phyloP scores from a whole-genome alignment of 768 basidiomycete genomes.

The Trametes cingulata region DNA sequence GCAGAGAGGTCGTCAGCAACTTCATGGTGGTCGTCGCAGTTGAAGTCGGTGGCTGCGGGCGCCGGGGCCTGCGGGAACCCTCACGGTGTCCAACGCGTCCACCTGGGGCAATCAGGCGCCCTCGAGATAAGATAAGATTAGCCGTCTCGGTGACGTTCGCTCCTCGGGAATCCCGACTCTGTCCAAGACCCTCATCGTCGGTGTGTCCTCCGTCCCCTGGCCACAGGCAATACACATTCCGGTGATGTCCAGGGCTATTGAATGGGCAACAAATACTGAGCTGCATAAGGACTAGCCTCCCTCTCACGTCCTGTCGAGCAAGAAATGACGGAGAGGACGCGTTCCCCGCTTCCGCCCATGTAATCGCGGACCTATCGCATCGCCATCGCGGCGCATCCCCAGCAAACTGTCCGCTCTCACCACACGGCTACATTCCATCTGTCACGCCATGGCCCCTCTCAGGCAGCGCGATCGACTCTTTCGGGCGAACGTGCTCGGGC shows the following conservation, averaged over 20 bases:
- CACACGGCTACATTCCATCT: not conserved
- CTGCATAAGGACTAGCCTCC: not conserved
- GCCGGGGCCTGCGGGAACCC: not conserved
- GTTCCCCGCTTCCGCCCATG: not conserved
- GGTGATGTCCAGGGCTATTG: not conserved
- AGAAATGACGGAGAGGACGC: not conserved
- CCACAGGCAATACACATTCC: too few relatives aligned
- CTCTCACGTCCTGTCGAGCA: constrained; percentile 13
- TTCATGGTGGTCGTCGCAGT: constrained; percentile 18
- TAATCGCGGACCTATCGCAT: constrained; percentile 6
- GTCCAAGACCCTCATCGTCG: too few relatives aligned
- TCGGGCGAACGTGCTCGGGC: not conserved
- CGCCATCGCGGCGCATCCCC: not conserved
- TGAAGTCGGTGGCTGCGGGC: not conserved
- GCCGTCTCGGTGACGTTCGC: too few relatives aligned
- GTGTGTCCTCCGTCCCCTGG: too few relatives aligned
- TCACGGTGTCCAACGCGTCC: not conserved
- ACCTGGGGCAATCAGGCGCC: not conserved
- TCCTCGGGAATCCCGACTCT: not conserved
- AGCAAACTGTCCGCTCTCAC: not conserved
- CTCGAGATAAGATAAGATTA: not conserved
- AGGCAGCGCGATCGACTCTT: not conserved
- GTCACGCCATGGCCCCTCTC: not conserved
- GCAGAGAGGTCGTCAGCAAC: constrained; percentile 4
- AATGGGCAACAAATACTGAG: not conserved